These are phyloP conservation scores for Thozetella sp. DNA, from an alignment of 495 filamentous ascomycete species.

Conservation along the genomic window DNA sequence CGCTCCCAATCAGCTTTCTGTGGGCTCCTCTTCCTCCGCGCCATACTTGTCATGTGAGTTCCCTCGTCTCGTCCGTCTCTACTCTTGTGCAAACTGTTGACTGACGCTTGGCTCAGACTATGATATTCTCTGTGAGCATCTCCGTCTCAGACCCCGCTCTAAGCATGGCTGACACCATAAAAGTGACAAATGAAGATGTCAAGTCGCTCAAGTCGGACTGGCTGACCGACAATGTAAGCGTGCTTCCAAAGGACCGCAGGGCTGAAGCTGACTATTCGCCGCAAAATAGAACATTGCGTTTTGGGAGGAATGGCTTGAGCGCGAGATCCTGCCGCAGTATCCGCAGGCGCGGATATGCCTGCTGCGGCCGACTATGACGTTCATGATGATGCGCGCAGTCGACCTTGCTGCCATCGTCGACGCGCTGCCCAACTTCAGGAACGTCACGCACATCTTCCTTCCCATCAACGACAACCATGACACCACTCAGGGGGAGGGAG, in stretches of 20 bases:
- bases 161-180: slow-evolving; percentile 12
- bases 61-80: neutral
- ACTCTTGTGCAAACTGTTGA: slow-evolving; percentile 4
- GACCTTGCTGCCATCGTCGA: slow-evolving; percentile 73
- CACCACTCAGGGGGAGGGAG: slow-evolving; percentile 77
- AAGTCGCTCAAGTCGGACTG: slow-evolving; percentile 88
- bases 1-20: slow-evolving; percentile 10
- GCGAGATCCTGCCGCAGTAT: slow-evolving; percentile 76
- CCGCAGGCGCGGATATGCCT: slow-evolving; percentile 84
- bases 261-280: slow-evolving; percentile 11
- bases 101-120: slow-evolving; percentile 26
- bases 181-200: slow-evolving; percentile 71
- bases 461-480: slow-evolving; percentile 91
- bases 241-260: neutral
- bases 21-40: slow-evolving; percentile 26
- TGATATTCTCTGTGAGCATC: slow-evolving; percentile 42
- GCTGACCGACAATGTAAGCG: slow-evolving; percentile 93
- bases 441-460: slow-evolving; percentile 92
- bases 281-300: slow-evolving; percentile 93
- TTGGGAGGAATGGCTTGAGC: slow-evolving; percentile 97
- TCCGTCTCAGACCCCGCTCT: neutral
- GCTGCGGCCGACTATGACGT: slow-evolving; percentile 90
- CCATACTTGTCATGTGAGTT: slow-evolving; percentile 46
- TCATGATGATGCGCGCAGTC: slow-evolving; percentile 83
- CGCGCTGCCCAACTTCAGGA: slow-evolving; percentile 77